These are phyloP conservation scores for Globisporangium mamillatum DNA, from an alignment of 352 stramenopile species.

Conservation along the genomic window DNA sequence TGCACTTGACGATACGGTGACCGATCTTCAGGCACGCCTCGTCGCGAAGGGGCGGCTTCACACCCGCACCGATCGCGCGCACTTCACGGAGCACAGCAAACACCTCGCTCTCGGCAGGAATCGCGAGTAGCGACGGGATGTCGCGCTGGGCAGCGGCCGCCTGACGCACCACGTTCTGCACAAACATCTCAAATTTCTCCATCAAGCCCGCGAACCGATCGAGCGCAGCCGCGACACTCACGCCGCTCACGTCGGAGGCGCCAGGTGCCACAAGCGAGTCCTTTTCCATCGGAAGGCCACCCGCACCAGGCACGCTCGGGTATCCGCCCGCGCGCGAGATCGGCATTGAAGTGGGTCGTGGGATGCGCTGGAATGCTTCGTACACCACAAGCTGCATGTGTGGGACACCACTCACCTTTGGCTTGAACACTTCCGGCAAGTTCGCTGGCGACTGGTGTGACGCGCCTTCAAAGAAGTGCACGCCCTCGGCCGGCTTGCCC, in stretches of 20 bases:
- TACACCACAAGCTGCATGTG: slow-evolving; percentile 96
- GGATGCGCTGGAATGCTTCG: slow-evolving; percentile 96
- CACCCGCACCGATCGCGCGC: slow-evolving; percentile 60
- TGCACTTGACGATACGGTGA: slow-evolving; percentile 96
- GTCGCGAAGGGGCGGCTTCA: slow-evolving; percentile 78
- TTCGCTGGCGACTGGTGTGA: slow-evolving; percentile 62
- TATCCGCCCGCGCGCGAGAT: slow-evolving; percentile 50
- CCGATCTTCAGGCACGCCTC: slow-evolving; percentile 95
- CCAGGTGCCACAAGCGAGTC: slow-evolving; percentile 14
- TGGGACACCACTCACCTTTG: slow-evolving; percentile 90
- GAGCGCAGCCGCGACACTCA: slow-evolving; percentile 67
- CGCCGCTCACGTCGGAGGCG: slow-evolving; percentile 38
- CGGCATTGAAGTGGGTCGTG: slow-evolving; percentile 88
- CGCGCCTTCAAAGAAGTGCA: slow-evolving; percentile 79
- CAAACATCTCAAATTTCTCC: slow-evolving; percentile 87
- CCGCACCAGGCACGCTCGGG: slow-evolving; percentile 27
- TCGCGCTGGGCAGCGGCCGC: slow-evolving; percentile 68
- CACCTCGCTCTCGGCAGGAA: slow-evolving; percentile 79
- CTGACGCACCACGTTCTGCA: slow-evolving; percentile 84
- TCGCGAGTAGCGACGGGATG: slow-evolving; percentile 63
- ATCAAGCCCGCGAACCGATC: slow-evolving; percentile 83
- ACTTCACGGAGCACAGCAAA: slow-evolving; percentile 82
- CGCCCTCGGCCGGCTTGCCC: slow-evolving; percentile 66
- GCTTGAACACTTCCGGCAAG: slow-evolving; percentile 94
- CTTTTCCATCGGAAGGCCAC: slow-evolving; percentile 39